These are phyloP conservation scores for Cyclotella sp. DNA, from an alignment of 108 stramenopile genomes.

Conservation along the genomic window DNA sequence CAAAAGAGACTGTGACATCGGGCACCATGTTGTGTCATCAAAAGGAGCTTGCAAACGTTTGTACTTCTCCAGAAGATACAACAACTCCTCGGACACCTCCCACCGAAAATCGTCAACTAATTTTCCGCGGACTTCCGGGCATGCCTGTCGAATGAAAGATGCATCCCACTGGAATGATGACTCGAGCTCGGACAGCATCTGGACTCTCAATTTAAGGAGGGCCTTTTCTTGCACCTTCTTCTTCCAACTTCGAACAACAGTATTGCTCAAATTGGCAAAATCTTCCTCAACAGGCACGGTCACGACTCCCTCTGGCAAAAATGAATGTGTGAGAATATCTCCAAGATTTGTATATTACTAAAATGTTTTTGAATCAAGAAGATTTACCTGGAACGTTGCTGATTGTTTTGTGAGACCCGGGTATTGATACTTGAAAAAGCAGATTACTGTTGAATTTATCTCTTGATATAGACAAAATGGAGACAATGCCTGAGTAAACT, in stretches of 20 bases:
- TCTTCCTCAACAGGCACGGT: conserved; percentile 33
- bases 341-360: not conserved
- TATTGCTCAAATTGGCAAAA: conserved; percentile 7
- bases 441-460: conserved; percentile 1
- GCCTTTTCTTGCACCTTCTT: conserved; percentile 18
- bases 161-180: conserved; percentile 23
- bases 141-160: conserved; percentile 1
- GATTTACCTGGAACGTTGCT: conserved; percentile 4
- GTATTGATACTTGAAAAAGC: not conserved
- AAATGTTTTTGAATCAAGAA: not conserved
- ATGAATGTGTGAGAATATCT: not conserved
- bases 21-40: conserved; percentile 37
- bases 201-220: conserved; percentile 1
- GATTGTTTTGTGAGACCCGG: conserved; percentile 9
- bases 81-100: conserved; percentile 37
- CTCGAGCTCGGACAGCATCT: conserved; percentile 1
- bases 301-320: conserved; percentile 20
- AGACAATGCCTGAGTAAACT: conserved; percentile 1
- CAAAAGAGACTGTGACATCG: conserved; percentile 17
- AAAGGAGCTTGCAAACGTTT: conserved; percentile 16
- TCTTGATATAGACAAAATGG: conserved; percentile 2
- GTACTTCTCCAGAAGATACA: conserved; percentile 25
- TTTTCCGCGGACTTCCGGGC: not conserved
- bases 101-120: conserved; percentile 14
- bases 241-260: conserved; percentile 19